Evolutionary conservation across 257 asterid genomes (phyloP).

Genomic region (Salvia splendens): DNA sequence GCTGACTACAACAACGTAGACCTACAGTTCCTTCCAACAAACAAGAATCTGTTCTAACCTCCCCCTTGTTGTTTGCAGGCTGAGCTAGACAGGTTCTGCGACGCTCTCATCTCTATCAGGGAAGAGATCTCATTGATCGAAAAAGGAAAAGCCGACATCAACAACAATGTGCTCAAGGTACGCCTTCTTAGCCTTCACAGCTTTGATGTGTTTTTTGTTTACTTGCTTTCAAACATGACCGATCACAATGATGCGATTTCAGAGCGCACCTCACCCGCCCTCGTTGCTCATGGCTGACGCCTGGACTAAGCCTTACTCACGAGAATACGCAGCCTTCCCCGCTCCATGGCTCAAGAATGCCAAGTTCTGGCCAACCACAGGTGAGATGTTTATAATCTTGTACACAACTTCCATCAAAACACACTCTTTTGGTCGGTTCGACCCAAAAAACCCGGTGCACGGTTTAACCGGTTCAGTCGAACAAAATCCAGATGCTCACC

Average conservation of each 20-base stretch:
- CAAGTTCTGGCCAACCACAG: constrained; percentile 97
- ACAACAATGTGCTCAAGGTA: constrained; percentile 96
- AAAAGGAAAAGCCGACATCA: constrained; percentile 76
- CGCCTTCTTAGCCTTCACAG: background rate
- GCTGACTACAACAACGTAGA: background rate
- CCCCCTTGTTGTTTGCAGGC: constrained; percentile 53
- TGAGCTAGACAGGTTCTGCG: constrained; percentile 92
- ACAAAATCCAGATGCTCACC: no score
- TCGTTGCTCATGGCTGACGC: constrained; percentile 92
- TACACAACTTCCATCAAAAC: no score
- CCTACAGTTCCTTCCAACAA: background rate
- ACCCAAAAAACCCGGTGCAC: no score
- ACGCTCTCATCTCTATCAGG: constrained; percentile 85
- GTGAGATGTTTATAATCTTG: constrained; percentile 29
- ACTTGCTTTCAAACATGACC: constrained; percentile 13
- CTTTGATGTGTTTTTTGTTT: background rate
- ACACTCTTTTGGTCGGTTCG: no score
- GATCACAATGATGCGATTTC: constrained; percentile 33
- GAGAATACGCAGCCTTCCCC: constrained; percentile 98
- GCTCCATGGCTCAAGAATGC: constrained; percentile 93
- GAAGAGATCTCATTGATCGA: constrained; percentile 88
- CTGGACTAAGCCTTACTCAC: constrained; percentile 93
- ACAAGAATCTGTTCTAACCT: background rate
- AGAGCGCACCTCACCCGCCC: constrained; percentile 99
- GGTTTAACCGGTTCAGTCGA: background rate